Evolutionary conservation across 805 yeast genomes (phyloP), one percentile per base, ranked within the genome.

Genomic region (Candida morakotiae): DNA sequence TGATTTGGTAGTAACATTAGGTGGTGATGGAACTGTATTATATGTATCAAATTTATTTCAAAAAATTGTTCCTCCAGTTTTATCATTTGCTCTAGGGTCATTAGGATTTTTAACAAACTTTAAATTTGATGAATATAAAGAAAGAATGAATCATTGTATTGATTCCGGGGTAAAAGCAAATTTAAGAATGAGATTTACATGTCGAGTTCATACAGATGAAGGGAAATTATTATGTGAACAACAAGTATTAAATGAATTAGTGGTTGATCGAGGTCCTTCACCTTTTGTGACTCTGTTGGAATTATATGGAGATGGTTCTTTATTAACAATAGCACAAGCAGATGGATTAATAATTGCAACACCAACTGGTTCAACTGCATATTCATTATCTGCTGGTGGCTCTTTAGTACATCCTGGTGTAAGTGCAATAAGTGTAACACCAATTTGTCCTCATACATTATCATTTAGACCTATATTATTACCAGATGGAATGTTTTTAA

Each of bases 301-400:
- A 53, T 62, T 91, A 18, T 89, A 84, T 50, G 96, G 96, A 3
- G 93, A 91, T 58, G 87, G 84, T 18, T 78, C 86, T 9, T 64
- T 88, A 22, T 66, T 89, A 39, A 89, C 98, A 0, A 83, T 86
- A 17, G 93, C 94, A 1, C 96, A 87, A 58, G 96, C 96, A 1
- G 97, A 89, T 60, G 97, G 97, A 0, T 65, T 89, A 13, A 89
- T 91, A 39, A 73, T 89, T 23, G 94, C 96, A 1, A 88, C 97
- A 0, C 97, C 97, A 3, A 88, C 97, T 0, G 97, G 97, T 0
- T 87, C 96, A 2, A 91, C 98, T 0, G 98, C 98, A 0, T 91
- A 91, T 58, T 88, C 96, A 1, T 67, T 91, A 34, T 83, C 95
- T 30, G 97, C 98, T 0, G 97, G 97, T 10, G 98, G 98, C 1